Evolutionary conservation across 371 early-diverging fungal genomes (phyloP), one percentile per base, ranked within the genome.

Genomic region (Nematocida parisii): DNA sequence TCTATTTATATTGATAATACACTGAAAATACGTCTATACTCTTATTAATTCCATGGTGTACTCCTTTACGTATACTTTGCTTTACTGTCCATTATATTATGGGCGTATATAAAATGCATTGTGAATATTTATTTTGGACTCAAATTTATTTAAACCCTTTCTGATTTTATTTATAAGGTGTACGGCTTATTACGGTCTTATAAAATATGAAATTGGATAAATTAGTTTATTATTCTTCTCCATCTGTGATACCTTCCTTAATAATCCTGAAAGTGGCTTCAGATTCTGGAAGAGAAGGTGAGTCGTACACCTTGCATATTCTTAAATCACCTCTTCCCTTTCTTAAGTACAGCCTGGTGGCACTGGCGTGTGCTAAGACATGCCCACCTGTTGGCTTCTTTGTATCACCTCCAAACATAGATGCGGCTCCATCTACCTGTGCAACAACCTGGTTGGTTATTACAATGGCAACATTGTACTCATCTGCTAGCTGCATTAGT

Each of bases 371-470:
- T 0, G 98, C 97, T 87, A 97, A 94, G 54, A 97, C 94, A 86
- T 97, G 93, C 60, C 97, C 98, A 50, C 97, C 98, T 66, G 96
- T 94, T 3, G 96, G 96, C 84, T 96, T 97, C 85, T 95, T 96
- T 45, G 93, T 93, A 82, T 96, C 95, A 13, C 92, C 91, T 71
- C 90, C 90, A 89, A 95, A 94, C 93, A 94, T 92, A 20, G 91
- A 88, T 60, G 91, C 90, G 7, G 90, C 93, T 58, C 95, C 96
- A 86, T 97, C 97, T 0, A 96, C 96, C 81, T 92, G 92, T 0
- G 96, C 95, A 1, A 96, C 97, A 0, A 97, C 97, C 88, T 97
- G 98, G 84, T 97, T 97, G 4, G 95, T 95, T 42, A 97, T 94
- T 0, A 97, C 94, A 7, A 96, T 95, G 3, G 97, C 97, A 7